These are phyloP conservation scores for Chlorella sorokiniana DNA, from an alignment of 139 green algal genomes.

Conservation along the genomic window DNA sequence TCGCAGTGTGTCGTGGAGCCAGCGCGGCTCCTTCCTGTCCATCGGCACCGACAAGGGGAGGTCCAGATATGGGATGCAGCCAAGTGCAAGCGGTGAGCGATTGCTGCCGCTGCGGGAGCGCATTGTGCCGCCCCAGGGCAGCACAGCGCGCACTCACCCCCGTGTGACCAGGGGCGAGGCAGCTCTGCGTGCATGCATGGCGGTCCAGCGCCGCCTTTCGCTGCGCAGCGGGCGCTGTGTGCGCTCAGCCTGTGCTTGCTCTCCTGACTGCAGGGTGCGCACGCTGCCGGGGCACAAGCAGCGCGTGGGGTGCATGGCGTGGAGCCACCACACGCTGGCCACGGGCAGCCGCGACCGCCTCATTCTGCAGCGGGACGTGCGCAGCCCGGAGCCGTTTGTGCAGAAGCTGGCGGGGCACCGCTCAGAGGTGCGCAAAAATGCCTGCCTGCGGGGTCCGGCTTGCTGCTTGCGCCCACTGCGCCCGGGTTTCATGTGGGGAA, in stretches of 20 bases:
- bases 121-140: too few relatives aligned
- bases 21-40: conserved; percentile 86
- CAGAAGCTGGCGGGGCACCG: conserved; percentile 81
- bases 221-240: too few relatives aligned
- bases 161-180: background rate
- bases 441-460: background rate
- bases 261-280: conserved; percentile 64
- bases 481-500: background rate
- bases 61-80: conserved; percentile 86
- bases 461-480: background rate
- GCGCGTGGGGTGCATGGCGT: conserved; percentile 86
- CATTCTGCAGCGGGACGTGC: conserved; percentile 92
- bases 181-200: background rate
- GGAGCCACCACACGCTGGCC: conserved; percentile 83
- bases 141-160: background rate
- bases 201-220: too few relatives aligned
- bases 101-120: too few relatives aligned
- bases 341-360: conserved; percentile 86
- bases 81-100: conserved; percentile 59
- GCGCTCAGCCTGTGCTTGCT: too few relatives aligned
- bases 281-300: conserved; percentile 81
- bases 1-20: conserved; percentile 85
- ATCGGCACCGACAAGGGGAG: conserved; percentile 84
- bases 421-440: conserved; percentile 70
- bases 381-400: conserved; percentile 68